Evolutionary conservation across 495 filamentous ascomycete species (phyloP).

Genomic region (Stereocaulon alpinum): DNA sequence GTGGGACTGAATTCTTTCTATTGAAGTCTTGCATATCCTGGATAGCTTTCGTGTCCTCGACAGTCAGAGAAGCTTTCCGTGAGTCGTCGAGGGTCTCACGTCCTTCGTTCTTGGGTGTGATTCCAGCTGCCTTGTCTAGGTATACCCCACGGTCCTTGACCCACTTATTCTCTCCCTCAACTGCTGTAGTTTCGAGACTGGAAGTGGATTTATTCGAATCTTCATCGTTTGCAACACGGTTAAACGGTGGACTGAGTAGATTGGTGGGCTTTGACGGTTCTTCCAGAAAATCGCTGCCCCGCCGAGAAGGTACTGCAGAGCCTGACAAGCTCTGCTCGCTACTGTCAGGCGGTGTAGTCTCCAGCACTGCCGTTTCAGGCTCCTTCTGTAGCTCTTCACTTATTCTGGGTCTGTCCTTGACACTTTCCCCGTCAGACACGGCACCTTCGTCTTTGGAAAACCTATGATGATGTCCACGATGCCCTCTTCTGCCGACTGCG

Average conservation of each 20-base stretch:
- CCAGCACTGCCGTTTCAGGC: background rate
- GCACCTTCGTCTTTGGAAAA: slow-evolving; percentile 31
- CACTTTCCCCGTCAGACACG: slow-evolving; percentile 19
- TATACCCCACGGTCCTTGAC: background rate
- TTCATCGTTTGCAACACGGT: background rate
- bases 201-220: slow-evolving; percentile 13
- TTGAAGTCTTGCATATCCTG: slow-evolving; percentile 15
- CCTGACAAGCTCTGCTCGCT: slow-evolving; percentile 10
- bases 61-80: slow-evolving; percentile 4
- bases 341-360: slow-evolving; percentile 7
- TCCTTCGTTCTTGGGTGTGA: slow-evolving; percentile 8
- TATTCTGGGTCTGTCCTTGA: slow-evolving; percentile 14
- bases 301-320: slow-evolving; percentile 12
- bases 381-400: slow-evolving; percentile 11
- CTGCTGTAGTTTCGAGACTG: slow-evolving; percentile 11
- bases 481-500: slow-evolving; percentile 54
- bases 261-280: background rate
- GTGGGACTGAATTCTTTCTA: slow-evolving; percentile 16
- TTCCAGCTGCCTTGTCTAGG: slow-evolving; percentile 11
- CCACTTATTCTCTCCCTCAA: background rate
- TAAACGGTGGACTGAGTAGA: background rate
- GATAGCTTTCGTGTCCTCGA: slow-evolving; percentile 12
- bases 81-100: slow-evolving; percentile 5
- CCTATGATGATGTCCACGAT: slow-evolving; percentile 40
- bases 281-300: slow-evolving; percentile 11